phyloP scores from a whole-genome alignment of 768 basidiomycete species.

The Chiua virens region DNA sequence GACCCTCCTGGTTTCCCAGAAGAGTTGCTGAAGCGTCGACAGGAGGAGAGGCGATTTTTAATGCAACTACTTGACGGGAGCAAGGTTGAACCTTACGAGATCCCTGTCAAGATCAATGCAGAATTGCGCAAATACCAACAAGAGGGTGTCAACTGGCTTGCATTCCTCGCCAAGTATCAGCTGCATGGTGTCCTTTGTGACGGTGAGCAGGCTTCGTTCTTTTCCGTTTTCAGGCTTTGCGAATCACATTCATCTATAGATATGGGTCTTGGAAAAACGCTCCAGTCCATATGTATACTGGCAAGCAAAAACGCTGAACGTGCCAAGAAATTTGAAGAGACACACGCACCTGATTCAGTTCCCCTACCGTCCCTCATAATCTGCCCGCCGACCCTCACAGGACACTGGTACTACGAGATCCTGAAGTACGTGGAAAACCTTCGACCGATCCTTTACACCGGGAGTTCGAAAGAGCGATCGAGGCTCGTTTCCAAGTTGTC shows the following conservation, averaged over 20 bases:
- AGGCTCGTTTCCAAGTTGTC: slow-evolving; percentile 63
- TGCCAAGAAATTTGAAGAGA: slow-evolving; percentile 60
- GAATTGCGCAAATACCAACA: slow-evolving; percentile 97
- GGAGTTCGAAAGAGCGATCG: slow-evolving; percentile 78
- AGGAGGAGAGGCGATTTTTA: slow-evolving; percentile 87
- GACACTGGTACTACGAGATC: slow-evolving; percentile 99
- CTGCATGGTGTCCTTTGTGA: slow-evolving; percentile 97
- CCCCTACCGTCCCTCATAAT: slow-evolving; percentile 93
- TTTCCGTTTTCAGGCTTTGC: background rate
- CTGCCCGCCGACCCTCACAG: slow-evolving; percentile 96
- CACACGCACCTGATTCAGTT: slow-evolving; percentile 69
- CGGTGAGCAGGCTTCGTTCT: slow-evolving; percentile 47
- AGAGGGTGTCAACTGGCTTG: slow-evolving; percentile 98
- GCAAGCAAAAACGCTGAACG: slow-evolving; percentile 93
- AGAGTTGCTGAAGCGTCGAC: slow-evolving; percentile 81
- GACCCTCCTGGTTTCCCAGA: slow-evolving; percentile 92
- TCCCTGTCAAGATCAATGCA: slow-evolving; percentile 88
- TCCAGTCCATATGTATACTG: slow-evolving; percentile 96
- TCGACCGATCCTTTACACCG: slow-evolving; percentile 84
- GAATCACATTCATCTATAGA: slow-evolving; percentile 47
- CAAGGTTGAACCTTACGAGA: slow-evolving; percentile 87
- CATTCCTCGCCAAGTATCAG: slow-evolving; percentile 97
- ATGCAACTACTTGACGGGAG: slow-evolving; percentile 92
- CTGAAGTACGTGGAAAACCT: slow-evolving; percentile 87
- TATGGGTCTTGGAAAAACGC: slow-evolving; percentile 98